Percentiles rank a stretch among this genome's conserved stretches.
Conservation (phyloP, 1,284 basidiomycete species). For the Cryptococcus sp. region DNA sequence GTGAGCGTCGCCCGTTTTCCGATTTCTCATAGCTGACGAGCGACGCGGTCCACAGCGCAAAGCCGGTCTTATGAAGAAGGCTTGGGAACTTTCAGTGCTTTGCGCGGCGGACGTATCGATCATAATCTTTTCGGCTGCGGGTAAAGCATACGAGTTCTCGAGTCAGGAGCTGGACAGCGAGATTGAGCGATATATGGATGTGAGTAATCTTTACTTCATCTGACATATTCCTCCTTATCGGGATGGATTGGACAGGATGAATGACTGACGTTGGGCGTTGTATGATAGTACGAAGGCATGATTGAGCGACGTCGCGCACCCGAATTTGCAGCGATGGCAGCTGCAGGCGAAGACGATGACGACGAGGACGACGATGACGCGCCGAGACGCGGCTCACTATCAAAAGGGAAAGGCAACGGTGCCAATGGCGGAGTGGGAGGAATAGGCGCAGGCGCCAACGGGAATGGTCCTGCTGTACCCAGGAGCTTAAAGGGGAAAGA, state of each 20-base stretch:
- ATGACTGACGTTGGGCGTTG: background rate
- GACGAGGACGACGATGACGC: conserved; percentile 46
- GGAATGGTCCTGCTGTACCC: conserved; percentile 12
- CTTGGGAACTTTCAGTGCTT: conserved; percentile 53
- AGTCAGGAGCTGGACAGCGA: conserved; percentile 47
- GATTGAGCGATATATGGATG: conserved; percentile 50
- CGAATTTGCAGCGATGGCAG: conserved; percentile 50
- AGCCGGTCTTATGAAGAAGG: conserved; percentile 54
- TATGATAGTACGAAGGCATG: conserved; percentile 47
- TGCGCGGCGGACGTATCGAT: conserved; percentile 53
- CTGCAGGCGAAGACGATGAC: conserved; percentile 45
- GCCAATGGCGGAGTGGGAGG: background rate
- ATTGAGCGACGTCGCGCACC: conserved; percentile 51
- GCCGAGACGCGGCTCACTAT: conserved; percentile 6
- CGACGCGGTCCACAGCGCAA: conserved; percentile 37
- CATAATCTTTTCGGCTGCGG: conserved; percentile 48
- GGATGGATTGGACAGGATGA: background rate
- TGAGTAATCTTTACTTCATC: conserved; percentile 12
- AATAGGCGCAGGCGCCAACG: background rate
- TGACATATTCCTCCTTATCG: background rate
- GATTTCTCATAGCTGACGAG: background rate
- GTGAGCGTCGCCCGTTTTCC: conserved; percentile 13
- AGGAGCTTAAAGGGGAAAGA: conserved; percentile 49
- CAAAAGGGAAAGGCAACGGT: conserved; percentile 7
- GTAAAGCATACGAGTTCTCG: conserved; percentile 53